Evolutionary conservation across 768 basidiomycete genomes (phyloP), one percentile per base, ranked within the genome.

Genomic region (Collybiopsis luxurians): DNA sequence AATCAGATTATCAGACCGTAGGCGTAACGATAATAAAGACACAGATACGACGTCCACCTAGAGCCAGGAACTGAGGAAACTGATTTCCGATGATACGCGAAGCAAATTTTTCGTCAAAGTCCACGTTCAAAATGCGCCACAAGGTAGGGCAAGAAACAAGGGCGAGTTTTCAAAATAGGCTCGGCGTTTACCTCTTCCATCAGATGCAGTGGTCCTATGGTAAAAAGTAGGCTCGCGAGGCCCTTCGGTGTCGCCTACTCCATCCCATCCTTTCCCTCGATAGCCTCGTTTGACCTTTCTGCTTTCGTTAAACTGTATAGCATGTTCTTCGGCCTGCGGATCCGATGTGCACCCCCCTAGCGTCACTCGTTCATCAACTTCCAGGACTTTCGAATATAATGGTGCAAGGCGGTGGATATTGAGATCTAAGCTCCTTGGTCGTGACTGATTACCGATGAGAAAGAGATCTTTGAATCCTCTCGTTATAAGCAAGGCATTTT

Each of bases 391-490:
- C 0, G 85, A 82, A 69, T 95, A 98, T 4, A 98, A 75, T 2
- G 91, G 88, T 0, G 79, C 63, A 0, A 88, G 79, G 10, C 92
- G 83, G 24, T 86, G 83, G 67, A 98, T 95, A 64, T 95, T 90
- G 24, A 98, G 79, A 69, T 97, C 95, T 64, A 98, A 98, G 63
- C 98, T 97, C 64, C 84, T 85, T 1, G 96, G 96, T 21, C 96
- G 88, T 17, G 93, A 89, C 69, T 98, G 96, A 69, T 97, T 97
- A 9, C 94, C 93, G 57, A 98, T 98, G 30, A 90, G 79, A 5
- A 98, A 80, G 10, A 98, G 84, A 69, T 97, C 95, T 67, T 85
- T 85, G 79, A 95, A 96, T 0, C 94, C 94, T 59, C 84, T 84
- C 1, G 96, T 98, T 65, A 95, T 96, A 13, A 97, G 74, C 34